A percentile compares a stretch with the other conserved stretches of the same genome.
Conservation (phyloP, 2,329 filamentous ascomycete genomes). For the Diaporthe sp. region DNA sequence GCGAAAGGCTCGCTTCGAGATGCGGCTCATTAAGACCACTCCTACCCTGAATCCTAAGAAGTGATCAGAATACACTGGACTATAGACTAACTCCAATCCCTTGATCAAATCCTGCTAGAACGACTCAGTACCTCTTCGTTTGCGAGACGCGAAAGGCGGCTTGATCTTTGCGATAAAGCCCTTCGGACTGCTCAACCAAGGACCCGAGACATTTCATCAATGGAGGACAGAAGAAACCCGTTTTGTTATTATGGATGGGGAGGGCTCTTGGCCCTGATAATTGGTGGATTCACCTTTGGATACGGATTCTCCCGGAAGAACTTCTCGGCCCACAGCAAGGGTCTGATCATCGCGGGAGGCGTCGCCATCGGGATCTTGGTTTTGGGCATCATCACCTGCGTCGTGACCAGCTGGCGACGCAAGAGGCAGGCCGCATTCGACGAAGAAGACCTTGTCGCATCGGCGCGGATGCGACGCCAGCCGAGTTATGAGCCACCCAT, state of each 20-base stretch:
- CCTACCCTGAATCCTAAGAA: background rate
- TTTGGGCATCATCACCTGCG: background rate
- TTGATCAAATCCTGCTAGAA: no score
- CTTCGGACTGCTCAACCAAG: background rate
- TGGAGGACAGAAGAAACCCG: background rate
- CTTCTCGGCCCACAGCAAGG: constrained; percentile 5
- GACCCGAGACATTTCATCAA: background rate
- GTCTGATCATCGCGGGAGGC: constrained; percentile 7
- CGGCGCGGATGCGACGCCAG: background rate
- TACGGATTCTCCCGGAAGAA: constrained; percentile 1
- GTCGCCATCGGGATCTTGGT: background rate
- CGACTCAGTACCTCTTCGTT: background rate
- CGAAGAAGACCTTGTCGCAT: background rate
- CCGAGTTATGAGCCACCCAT: background rate
- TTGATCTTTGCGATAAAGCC: background rate
- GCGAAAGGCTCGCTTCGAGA: background rate
- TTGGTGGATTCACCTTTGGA: background rate
- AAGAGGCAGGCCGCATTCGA: background rate
- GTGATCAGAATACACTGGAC: background rate
- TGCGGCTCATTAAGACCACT: background rate
- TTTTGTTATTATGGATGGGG: background rate
- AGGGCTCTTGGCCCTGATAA: background rate
- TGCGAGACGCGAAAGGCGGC: background rate
- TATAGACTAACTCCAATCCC: background rate
- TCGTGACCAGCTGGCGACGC: background rate